Conservation (phyloP, 129 eudicot species). For the Lactuca saligna region DNA sequence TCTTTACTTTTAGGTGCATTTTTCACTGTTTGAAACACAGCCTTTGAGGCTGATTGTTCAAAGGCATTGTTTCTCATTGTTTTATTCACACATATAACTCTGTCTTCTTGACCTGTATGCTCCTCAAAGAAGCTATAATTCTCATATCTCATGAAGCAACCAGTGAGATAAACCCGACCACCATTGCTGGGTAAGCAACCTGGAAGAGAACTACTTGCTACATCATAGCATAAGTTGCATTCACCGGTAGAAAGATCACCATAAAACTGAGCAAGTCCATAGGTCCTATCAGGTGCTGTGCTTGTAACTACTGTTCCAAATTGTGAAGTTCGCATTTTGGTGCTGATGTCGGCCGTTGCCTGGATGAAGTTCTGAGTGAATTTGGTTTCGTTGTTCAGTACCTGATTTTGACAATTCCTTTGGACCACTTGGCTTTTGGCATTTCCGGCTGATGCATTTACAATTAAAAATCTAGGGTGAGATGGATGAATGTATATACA, state of each 20-base stretch:
- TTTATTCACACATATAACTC: conserved; percentile 18
- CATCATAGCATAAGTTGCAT: conserved; percentile 37
- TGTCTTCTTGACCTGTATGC: conserved; percentile 14
- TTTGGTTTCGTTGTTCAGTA: no score
- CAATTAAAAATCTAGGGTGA: neutral
- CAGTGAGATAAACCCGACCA: conserved; percentile 39
- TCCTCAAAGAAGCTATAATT: conserved; percentile 41
- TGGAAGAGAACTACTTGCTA: conserved; percentile 37
- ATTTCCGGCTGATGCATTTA: no score
- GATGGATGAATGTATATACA: neutral
- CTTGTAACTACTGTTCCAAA: conserved; percentile 30
- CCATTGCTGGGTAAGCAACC: conserved; percentile 39
- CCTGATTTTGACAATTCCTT: no score
- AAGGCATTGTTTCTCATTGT: conserved; percentile 28
- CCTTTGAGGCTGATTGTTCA: conserved; percentile 23
- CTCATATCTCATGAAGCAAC: conserved; percentile 42
- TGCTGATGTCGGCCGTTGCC: conserved; percentile 21
- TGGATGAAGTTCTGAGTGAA: conserved; percentile 13
- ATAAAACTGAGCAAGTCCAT: conserved; percentile 39
- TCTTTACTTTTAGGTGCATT: conserved; percentile 28
- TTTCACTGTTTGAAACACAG: conserved; percentile 31
- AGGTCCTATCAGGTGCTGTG: conserved; percentile 10
- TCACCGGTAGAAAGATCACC: conserved; percentile 40
- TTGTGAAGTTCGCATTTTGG: conserved; percentile 23
- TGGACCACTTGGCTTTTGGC: no score